phyloP scores from a whole-genome alignment of 163 green algal genomes.

The Chlamydomonas reinhardtii region DNA sequence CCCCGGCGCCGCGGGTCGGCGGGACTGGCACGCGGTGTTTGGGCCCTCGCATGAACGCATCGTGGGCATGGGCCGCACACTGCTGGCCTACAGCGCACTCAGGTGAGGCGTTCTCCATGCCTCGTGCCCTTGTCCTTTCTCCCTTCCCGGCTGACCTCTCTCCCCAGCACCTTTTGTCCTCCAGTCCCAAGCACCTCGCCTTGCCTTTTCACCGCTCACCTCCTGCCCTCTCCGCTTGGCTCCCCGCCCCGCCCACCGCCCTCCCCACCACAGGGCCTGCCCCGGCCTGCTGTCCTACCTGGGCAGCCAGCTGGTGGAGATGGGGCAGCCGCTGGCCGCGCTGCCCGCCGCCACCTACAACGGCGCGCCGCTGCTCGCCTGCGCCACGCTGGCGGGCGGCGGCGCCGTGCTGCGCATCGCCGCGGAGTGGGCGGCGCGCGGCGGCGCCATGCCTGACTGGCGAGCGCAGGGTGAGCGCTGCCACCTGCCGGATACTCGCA shows the following conservation, averaged over 20 bases:
- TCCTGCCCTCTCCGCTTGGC: no score
- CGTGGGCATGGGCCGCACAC: conserved; percentile 4
- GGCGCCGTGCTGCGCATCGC: background rate
- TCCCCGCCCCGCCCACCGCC: no score
- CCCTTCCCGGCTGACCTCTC: no score
- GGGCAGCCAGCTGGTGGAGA: conserved; percentile 33
- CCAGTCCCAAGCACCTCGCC: no score
- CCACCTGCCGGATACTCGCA: no score
- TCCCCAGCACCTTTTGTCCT: no score
- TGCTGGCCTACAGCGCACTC: conserved; percentile 29
- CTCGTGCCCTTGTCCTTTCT: no score
- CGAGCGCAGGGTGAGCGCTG: conserved; percentile 16
- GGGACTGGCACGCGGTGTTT: conserved; percentile 9
- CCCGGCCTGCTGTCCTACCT: conserved; percentile 24
- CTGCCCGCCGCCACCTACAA: conserved; percentile 15
- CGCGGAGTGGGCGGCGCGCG: conserved; percentile 13
- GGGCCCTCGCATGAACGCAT: conserved; percentile 7
- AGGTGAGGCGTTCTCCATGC: no score
- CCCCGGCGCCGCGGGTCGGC: background rate
- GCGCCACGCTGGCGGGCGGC: conserved; percentile 1
- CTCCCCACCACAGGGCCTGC: background rate
- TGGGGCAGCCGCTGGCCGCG: conserved; percentile 16
- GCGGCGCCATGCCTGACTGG: conserved; percentile 17
- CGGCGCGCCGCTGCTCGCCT: conserved; percentile 3
- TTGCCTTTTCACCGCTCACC: no score